Evolutionary conservation across 257 asterid genomes (phyloP), one percentile per base, ranked within the genome.

Genomic region (Fraxinus excelsior): DNA sequence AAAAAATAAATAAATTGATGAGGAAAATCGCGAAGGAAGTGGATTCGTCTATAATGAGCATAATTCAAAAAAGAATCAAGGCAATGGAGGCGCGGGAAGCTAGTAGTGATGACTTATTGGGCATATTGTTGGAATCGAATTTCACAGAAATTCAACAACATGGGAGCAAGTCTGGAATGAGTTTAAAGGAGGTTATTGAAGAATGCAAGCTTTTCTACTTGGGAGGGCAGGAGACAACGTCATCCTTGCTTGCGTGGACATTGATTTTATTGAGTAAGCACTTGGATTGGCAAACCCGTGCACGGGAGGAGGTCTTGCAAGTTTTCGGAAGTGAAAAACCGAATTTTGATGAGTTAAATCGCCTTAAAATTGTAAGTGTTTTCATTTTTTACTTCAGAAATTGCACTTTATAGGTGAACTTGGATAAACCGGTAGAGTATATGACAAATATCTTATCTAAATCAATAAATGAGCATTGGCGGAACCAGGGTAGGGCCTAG

Each of bases 181-280:
- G 78, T 31, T 34, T 76, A 2, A 25, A 74, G 40, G 86, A 79
- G 16, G 82, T 82, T 2, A 23, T 82, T 23, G 83, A 79, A 16
- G 86, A 78, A 35, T 82, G 83, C 81, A 82, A 82, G 58, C 26
- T 79, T 10, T 82, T 82, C 37, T 82, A 78, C 35, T 53, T 78
- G 23, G 86, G 73, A 0, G 86, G 86, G 8, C 83, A 79, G 16
- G 86, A 82, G 73, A 78, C 86, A 0, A 79, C 83, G 1, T 40
- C 83, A 28, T 67, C 44, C 16, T 49, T 82, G 73, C 83, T 82
- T 13, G 79, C 42, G 2, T 82, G 86, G 83, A 75, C 83, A 0
- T 37, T 82, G 56, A 79, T 79, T 64, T 46, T 79, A 18, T 71
- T 82, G 26, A 68, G 79, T n/a, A n/a, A n/a, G n/a, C n/a, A n/a